phyloP scores from a whole-genome alignment of 148 eudicot genomes.

The Camellia sinensis region DNA sequence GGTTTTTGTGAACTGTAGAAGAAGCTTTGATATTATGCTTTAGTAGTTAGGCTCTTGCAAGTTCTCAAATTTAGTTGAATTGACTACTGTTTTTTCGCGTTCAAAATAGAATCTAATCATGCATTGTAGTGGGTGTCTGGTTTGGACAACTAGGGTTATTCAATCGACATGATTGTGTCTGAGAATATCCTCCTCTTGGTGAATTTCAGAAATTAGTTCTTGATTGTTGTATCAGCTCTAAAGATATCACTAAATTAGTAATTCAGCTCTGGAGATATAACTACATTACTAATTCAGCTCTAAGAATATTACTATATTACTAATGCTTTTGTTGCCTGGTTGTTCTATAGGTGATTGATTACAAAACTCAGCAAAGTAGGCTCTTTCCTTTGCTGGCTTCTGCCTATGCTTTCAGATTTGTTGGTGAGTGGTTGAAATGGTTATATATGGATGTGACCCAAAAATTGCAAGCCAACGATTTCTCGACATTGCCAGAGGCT shows the following conservation, averaged over 20 bases:
- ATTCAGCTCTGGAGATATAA: too few relatives aligned
- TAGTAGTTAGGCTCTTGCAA: too few relatives aligned
- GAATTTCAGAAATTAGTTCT: not conserved
- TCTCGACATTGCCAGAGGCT: conserved; percentile 93
- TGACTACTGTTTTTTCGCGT: too few relatives aligned
- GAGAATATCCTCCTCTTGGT: conserved; percentile 1
- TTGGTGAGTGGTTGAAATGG: conserved; percentile 94
- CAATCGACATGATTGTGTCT: not conserved
- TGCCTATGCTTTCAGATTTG: conserved; percentile 95
- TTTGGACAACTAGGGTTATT: not conserved
- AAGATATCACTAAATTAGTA: too few relatives aligned
- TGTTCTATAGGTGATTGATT: conserved; percentile 76
- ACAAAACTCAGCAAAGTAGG: conserved; percentile 94
- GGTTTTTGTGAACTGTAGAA: too few relatives aligned
- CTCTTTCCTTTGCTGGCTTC: conserved; percentile 97
- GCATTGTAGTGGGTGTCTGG: not conserved
- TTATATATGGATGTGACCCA: conserved; percentile 78
- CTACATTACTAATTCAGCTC: too few relatives aligned
- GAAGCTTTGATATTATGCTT: too few relatives aligned
- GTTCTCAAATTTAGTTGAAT: too few relatives aligned
- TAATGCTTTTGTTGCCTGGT: conserved; percentile 13
- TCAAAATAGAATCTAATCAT: too few relatives aligned
- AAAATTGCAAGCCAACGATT: conserved; percentile 82
- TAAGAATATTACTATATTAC: too few relatives aligned
- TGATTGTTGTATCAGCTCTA: not conserved